Base-by-base conservation (phyloP, 208 protist species). In the Trypanosoma grayi region DNA sequence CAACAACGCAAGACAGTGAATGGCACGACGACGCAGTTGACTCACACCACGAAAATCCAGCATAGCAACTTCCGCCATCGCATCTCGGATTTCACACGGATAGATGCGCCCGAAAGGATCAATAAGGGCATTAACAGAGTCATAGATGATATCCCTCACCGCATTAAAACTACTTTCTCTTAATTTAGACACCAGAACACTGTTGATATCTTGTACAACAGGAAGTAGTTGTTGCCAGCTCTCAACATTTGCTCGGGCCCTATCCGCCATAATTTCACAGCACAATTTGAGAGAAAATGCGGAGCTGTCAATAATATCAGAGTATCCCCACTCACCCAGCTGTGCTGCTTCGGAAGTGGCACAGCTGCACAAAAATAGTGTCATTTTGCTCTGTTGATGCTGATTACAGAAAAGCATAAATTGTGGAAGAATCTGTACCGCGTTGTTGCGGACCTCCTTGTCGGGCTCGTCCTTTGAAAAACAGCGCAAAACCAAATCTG, bases 271-370 rank as follows among this genome's bases (percentile, higher is more conserved):
- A 25, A 71, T 66, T 22, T 72, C 28, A 25, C 68, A 77, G 46
- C 66, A 63, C 24, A 70, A 64, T 41, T 75, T 82, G 33, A 88
- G 65, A 14, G 78, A 68, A 69, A 82, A 72, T 5, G 65, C 59
- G 33, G 70, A 66, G 41, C 79, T 73, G 41, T 85, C 78, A 11
- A 58, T 63, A 56, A 76, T 40, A 28, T 80, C 70, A 14, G 48
- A 63, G 57, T 59, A 76, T 27, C 24, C 64, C 18, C 46, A 45
- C 20, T 80, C 63, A 18, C 67, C 51, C 25, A 68, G 46, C 16
- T 52, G 45, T 13, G 43, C 41, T 4, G 48, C 52, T 18, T 48
- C 48, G 13, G 46, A 30, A 10, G 75, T 72, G 11, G 71, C 50
- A 36, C 18, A 48, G 0, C 24, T 43, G n/a, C 82, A 66, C 7